These are phyloP conservation scores for Candida nitratophila DNA, from an alignment of 805 yeast species.

Conservation along the genomic window DNA sequence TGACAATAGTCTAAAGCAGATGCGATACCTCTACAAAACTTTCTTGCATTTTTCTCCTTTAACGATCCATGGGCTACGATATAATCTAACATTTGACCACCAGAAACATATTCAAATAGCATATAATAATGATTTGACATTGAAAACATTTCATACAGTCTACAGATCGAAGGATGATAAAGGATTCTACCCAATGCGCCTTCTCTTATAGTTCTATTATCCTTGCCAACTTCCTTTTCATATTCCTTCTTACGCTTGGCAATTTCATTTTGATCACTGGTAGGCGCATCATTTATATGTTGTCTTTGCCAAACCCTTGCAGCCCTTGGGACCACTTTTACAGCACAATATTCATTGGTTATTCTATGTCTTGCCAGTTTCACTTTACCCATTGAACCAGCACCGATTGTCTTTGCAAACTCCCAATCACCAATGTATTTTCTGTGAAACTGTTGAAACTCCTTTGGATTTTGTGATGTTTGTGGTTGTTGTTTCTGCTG, in stretches of 20 bases:
- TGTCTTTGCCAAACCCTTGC: slow-evolving; percentile 68
- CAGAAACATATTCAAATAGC: slow-evolving; percentile 94
- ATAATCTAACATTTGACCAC: slow-evolving; percentile 96
- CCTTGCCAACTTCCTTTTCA: slow-evolving; percentile 83
- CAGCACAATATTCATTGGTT: slow-evolving; percentile 81
- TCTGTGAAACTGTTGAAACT: slow-evolving; percentile 58
- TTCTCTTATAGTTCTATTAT: slow-evolving; percentile 87
- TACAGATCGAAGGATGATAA: slow-evolving; percentile 87
- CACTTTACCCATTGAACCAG: slow-evolving; percentile 99
- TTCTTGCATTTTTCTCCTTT: slow-evolving; percentile 89
- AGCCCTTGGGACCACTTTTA: slow-evolving; percentile 89
- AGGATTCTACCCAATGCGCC: slow-evolving; percentile 88
- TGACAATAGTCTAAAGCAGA: slow-evolving; percentile 93
- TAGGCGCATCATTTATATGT: slow-evolving; percentile 63
- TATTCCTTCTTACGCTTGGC: slow-evolving; percentile 59
- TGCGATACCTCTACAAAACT: slow-evolving; percentile 91
- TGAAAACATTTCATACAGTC: slow-evolving; percentile 87
- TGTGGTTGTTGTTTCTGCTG: slow-evolving; percentile 21
- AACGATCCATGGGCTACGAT: slow-evolving; percentile 93
- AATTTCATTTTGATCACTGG: slow-evolving; percentile 49
- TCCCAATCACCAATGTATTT: slow-evolving; percentile 96
- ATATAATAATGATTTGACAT: slow-evolving; percentile 97
- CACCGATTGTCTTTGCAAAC: slow-evolving; percentile 89
- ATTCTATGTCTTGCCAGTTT: slow-evolving; percentile 82
- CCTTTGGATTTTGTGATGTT: slow-evolving; percentile 2